These are phyloP conservation scores for Kandelia obovata DNA, from an alignment of 345 rosid species.

Conservation along the genomic window DNA sequence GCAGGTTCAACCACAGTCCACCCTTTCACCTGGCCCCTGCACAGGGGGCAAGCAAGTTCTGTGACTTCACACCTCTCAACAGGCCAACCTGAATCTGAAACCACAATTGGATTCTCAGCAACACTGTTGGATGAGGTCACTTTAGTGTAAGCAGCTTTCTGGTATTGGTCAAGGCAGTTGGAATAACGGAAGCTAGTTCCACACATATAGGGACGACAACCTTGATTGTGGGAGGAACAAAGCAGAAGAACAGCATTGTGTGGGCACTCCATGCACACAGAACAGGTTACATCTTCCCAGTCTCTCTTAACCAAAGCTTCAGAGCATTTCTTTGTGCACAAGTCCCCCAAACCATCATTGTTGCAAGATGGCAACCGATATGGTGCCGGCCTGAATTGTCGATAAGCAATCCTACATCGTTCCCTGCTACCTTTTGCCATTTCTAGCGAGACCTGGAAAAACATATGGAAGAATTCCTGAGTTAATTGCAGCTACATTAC, in stretches of 20 bases:
- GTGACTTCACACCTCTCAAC: slow-evolving; percentile 49
- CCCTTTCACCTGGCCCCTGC: slow-evolving; percentile 96
- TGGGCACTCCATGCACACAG: slow-evolving; percentile 97
- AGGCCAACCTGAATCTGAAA: slow-evolving; percentile 32
- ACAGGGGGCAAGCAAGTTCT: slow-evolving; percentile 85
- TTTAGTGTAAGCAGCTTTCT: slow-evolving; percentile 79
- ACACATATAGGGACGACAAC: slow-evolving; percentile 98
- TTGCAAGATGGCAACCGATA: slow-evolving; percentile 41
- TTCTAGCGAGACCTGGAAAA: slow-evolving; percentile 13
- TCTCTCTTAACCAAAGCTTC: slow-evolving; percentile 59
- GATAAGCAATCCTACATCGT: slow-evolving; percentile 49
- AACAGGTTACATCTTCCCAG: slow-evolving; percentile 84
- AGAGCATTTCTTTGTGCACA: slow-evolving; percentile 40
- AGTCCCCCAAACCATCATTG: slow-evolving; percentile 31
- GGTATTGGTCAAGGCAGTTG: slow-evolving; percentile 90
- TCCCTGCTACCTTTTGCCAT: slow-evolving; percentile 73
- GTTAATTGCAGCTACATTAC: background rate
- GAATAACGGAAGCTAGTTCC: slow-evolving; percentile 94
- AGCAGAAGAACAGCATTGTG: slow-evolving; percentile 97
- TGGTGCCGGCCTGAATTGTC: slow-evolving; percentile 50
- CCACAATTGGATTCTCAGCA: slow-evolving; percentile 28
- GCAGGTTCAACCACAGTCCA: slow-evolving; percentile 97
- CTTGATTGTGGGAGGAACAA: slow-evolving; percentile 95
- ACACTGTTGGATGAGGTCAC: slow-evolving; percentile 34
- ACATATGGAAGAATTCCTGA: background rate